Evolutionary conservation across 805 yeast species (phyloP).

Genomic region (Ogataea haglerorum): DNA sequence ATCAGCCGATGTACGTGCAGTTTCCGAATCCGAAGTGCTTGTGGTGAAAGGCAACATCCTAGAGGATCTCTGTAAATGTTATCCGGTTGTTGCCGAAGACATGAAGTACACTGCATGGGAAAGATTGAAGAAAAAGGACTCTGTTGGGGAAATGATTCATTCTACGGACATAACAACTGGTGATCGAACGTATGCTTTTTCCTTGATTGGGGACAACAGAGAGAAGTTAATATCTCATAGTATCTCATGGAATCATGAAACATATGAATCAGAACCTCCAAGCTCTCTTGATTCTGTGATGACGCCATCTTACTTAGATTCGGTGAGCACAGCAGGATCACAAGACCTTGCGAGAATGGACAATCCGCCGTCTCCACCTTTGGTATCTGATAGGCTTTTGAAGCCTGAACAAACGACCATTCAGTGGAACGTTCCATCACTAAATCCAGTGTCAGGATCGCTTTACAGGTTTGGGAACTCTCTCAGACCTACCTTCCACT

Average conservation of each 20-base stretch:
- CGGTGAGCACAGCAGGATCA: conserved; percentile 1
- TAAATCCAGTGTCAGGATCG: conserved; percentile 29
- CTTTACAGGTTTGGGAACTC: conserved; percentile 24
- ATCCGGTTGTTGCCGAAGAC: conserved; percentile 56
- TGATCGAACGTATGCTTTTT: conserved; percentile 20
- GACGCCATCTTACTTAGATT: conserved; percentile 3
- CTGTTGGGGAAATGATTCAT: conserved; percentile 24
- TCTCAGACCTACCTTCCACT: conserved; percentile 39
- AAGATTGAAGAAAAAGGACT: conserved; percentile 37
- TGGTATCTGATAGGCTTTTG: background rate
- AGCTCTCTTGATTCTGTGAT: conserved; percentile 5
- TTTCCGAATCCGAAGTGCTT: conserved; percentile 56
- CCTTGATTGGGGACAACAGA: conserved; percentile 17
- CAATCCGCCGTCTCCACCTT: background rate
- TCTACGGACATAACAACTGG: conserved; percentile 20
- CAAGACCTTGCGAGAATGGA: background rate
- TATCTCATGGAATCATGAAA: conserved; percentile 16
- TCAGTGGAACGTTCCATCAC: conserved; percentile 22
- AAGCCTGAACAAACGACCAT: conserved; percentile 3
- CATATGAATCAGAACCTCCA: background rate
- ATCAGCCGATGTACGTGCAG: conserved; percentile 63
- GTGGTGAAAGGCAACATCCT: conserved; percentile 56
- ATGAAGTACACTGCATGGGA: conserved; percentile 59
- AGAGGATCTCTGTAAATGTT: conserved; percentile 50
- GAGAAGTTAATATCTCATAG: conserved; percentile 15